Percentiles rank a stretch among this genome's conserved stretches.
Conservation (phyloP, 768 basidiomycete species). For the Suillus variegatus region DNA sequence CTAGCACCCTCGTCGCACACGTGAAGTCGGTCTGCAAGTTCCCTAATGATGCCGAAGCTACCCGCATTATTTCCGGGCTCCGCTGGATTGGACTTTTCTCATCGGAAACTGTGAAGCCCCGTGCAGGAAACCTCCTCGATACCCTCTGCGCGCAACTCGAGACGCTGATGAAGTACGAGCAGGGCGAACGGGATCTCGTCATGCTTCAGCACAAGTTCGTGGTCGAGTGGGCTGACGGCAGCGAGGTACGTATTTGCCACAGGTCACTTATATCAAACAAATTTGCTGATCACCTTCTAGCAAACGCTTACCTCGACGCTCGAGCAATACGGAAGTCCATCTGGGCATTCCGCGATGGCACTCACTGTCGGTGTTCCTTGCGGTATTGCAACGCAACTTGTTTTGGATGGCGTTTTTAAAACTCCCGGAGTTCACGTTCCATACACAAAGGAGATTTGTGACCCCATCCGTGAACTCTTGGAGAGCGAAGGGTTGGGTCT, state of each 20-base stretch:
- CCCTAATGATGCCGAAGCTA: slow-evolving; percentile 67
- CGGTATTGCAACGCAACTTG: slow-evolving; percentile 89
- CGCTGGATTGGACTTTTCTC: slow-evolving; percentile 96
- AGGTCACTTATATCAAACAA: background rate
- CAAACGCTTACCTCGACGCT: slow-evolving; percentile 90
- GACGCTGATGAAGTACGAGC: slow-evolving; percentile 87
- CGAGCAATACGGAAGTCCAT: slow-evolving; percentile 81
- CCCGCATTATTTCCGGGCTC: slow-evolving; percentile 85
- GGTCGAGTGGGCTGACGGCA: slow-evolving; percentile 86
- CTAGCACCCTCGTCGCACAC: slow-evolving; percentile 70
- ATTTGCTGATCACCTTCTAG: slow-evolving; percentile 35
- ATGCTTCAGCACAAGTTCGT: slow-evolving; percentile 99
- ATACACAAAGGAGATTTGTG: slow-evolving; percentile 84
- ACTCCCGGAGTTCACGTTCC: slow-evolving; percentile 83
- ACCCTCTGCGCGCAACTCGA: slow-evolving; percentile 92
- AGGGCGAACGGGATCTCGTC: slow-evolving; percentile 91
- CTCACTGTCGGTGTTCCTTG: slow-evolving; percentile 89
- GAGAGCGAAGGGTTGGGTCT: slow-evolving; percentile 79
- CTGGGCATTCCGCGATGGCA: slow-evolving; percentile 90
- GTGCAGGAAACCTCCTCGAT: slow-evolving; percentile 82
- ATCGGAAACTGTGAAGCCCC: slow-evolving; percentile 54
- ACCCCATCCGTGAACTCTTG: slow-evolving; percentile 63
- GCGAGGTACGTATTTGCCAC: slow-evolving; percentile 43
- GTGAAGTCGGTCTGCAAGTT: slow-evolving; percentile 73
- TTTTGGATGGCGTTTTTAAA: slow-evolving; percentile 83